phyloP scores from a whole-genome alignment of 176 grass and related monocot species.

The Triticum urartu region DNA sequence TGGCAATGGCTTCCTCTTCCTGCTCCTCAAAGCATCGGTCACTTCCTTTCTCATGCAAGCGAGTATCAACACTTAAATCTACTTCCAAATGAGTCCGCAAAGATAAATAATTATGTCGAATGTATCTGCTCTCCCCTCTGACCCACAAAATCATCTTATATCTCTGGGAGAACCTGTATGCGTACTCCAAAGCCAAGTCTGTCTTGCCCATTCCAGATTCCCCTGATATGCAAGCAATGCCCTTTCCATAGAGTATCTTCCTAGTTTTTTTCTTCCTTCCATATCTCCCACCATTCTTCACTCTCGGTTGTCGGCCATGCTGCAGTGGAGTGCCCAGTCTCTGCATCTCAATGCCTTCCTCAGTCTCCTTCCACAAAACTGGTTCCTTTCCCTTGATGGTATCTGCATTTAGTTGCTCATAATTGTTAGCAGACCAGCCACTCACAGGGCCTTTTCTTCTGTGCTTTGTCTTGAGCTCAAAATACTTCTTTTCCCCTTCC shows the following conservation, averaged over 20 bases:
- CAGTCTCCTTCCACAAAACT: constrained; percentile 90
- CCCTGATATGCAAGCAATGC: constrained; percentile 93
- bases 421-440: constrained; percentile 41
- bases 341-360: constrained; percentile 97
- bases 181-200: constrained; percentile 92
- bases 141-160: constrained; percentile 98
- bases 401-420: constrained; percentile 55
- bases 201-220: constrained; percentile 97
- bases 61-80: constrained; percentile 56
- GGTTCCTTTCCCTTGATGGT: constrained; percentile 77
- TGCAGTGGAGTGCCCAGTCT: constrained; percentile 50
- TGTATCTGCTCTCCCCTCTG: constrained; percentile 84
- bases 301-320: constrained; percentile 41
- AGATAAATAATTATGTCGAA: constrained; percentile 85
- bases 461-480: constrained; percentile 81
- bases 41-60: constrained; percentile 73
- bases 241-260: constrained; percentile 96
- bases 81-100: constrained; percentile 69
- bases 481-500: constrained; percentile 89
- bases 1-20: constrained; percentile 86
- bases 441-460: constrained; percentile 46
- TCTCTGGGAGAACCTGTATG: constrained; percentile 79
- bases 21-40: constrained; percentile 93
- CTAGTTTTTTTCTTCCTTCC: constrained; percentile 58
- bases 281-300: constrained; percentile 50